Evolutionary conservation across 129 eudicot genomes (phyloP).

Genomic region (Pseudognaphalium luteoalbum): DNA sequence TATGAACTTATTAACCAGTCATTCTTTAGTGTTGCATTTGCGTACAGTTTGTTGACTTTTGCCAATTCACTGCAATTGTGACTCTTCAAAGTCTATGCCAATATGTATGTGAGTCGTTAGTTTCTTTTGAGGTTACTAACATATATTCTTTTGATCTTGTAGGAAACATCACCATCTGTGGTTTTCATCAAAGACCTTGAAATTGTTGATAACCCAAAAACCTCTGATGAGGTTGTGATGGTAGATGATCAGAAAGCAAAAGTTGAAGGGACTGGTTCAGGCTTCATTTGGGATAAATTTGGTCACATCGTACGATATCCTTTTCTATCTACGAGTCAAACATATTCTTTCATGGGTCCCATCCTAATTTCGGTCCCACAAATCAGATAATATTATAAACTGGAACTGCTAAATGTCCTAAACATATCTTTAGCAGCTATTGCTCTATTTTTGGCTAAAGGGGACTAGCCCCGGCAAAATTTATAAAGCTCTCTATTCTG

Average conservation of each 20-base stretch:
- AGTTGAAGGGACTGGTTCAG: conserved; percentile 97
- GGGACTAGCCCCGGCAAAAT: no score
- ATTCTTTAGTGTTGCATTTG: background rate
- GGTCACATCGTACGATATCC: conserved; percentile 84
- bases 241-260: conserved; percentile 64
- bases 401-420: background rate
- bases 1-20: background rate
- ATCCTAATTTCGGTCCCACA: background rate
- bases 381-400: background rate
- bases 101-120: no score
- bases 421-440: background rate
- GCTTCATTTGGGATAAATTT: conserved; percentile 95
- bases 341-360: background rate
- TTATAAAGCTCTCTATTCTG: background rate
- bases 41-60: background rate
- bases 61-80: background rate
- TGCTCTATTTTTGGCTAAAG: background rate
- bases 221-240: conserved; percentile 40
- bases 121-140: conserved; percentile 6
- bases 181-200: conserved; percentile 81
- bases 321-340: background rate
- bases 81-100: background rate
- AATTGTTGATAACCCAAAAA: conserved; percentile 46
- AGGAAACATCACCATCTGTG: conserved; percentile 90
- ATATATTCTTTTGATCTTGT: conserved; percentile 23